These are phyloP conservation scores for Aspergillus calidoustus DNA, from an alignment of 2,329 filamentous ascomycete species.

Conservation along the genomic window DNA sequence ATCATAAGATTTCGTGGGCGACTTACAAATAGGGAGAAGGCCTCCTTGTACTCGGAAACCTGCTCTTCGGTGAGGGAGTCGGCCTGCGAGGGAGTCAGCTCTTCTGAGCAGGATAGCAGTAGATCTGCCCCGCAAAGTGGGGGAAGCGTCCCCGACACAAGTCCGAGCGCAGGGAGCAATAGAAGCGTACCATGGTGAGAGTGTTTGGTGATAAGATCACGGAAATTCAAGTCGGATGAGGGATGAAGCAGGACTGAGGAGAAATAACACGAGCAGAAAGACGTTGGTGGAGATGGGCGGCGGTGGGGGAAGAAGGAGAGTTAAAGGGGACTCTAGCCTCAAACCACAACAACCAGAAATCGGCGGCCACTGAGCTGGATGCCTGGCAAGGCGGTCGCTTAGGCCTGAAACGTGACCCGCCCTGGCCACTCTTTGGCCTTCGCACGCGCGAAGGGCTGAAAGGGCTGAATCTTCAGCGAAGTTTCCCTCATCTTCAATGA, in stretches of 20 bases:
- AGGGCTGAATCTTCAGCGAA: slow-evolving; percentile 13
- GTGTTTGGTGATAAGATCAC: slow-evolving; percentile 5
- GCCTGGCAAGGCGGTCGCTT: slow-evolving; percentile 29
- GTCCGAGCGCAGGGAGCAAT: slow-evolving; percentile 9
- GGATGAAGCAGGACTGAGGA: slow-evolving; percentile 15
- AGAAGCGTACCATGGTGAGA: slow-evolving; percentile 39
- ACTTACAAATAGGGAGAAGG: slow-evolving; percentile 99
- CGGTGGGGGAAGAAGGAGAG: slow-evolving; percentile 22
- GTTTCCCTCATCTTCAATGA: neutral
- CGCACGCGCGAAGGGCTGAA: slow-evolving; percentile 17
- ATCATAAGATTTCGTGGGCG: neutral
- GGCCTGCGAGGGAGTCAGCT: slow-evolving; percentile 64
- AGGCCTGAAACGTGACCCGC: slow-evolving; percentile 30
- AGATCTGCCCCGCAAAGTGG: slow-evolving; percentile 42
- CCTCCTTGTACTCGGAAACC: slow-evolving; percentile 99
- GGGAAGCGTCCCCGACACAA: slow-evolving; percentile 28
- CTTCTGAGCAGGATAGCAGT: slow-evolving; percentile 25
- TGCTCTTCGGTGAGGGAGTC: slow-evolving; percentile 99
- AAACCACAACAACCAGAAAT: slow-evolving; percentile 25
- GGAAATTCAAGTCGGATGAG: slow-evolving; percentile 7
- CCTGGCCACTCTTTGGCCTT: slow-evolving; percentile 14
- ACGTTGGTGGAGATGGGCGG: slow-evolving; percentile 25
- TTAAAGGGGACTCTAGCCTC: slow-evolving; percentile 27
- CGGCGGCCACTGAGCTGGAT: slow-evolving; percentile 21
- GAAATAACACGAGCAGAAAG: slow-evolving; percentile 24